Evolutionary conservation across 164 flowering plant genomes (phyloP), one percentile per base, ranked within the genome.

Genomic region (Macadamia integrifolia): DNA sequence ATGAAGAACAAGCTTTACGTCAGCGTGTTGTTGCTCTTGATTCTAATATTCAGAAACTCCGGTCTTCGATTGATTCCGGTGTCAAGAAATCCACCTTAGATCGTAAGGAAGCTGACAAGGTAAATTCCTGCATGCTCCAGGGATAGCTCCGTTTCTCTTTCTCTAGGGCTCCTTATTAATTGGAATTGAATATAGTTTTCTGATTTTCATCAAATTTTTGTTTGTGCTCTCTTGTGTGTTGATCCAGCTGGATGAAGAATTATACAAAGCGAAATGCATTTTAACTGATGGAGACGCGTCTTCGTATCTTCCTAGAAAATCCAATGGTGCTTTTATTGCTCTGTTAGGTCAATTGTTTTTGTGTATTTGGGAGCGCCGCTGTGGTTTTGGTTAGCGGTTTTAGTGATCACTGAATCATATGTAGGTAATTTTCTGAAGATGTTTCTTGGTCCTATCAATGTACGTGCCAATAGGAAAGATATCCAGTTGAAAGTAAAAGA

Each of bases 401-500:
- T 46, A 13, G 42, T 58, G 10, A 14, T 58, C 11, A 29, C 43
- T 29, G 44, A 58, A 43, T 56, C 14, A 4, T 55, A 1, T 32
- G 14, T 80, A 93, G 98, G 94, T 48, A 32, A 80, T n/a, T 92
- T 94, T 59, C 73, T 94, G 73, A 87, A 71, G 81, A 92, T 86
- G 97, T 92, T 94, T 82, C 75, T 94, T 35, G 98, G 98, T 58
- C 98, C 98, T 40, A 86, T 90, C 23, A 90, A 83, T 74, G 97
- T 94, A 48, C 84, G 92, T 23, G 96, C 97, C 9, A 78, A 83
- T 23, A 79, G 86, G 74, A 92, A 88, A 72, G 97, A 94, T 55
- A 81, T 92, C 32, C 95, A 89, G 67, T 71, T 92, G 79, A 90
- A 92, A 81, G 92, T 92, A 29, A 94, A 94, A 72, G 93, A 94